Evolutionary conservation across 192 early-diverging fungal genomes (phyloP), one percentile per base, ranked within the genome.

Genomic region (Coemansia erecta): DNA sequence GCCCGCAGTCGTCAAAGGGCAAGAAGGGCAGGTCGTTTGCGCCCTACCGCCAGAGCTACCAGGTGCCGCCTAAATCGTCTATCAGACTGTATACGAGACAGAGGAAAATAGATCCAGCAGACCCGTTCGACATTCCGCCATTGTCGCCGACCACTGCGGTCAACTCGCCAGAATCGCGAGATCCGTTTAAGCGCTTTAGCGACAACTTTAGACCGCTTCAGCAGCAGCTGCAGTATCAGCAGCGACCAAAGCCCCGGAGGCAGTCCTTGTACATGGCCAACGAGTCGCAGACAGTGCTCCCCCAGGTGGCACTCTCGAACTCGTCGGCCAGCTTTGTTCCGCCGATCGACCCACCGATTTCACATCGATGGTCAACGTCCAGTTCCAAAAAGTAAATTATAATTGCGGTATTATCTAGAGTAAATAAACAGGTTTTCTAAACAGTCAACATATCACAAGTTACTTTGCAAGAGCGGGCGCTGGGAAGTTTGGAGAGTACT

Each of bases 51-150:
- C 24, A 33, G 14, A 62, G 60, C 40, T 39, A 22, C 31, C 26
- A 37, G 12, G 18, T 42, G 19, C 37, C 53, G 10, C 39, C 53
- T 6, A 39, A 21, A 4, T 39, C 39, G 7, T 55, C 39, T 7
- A 39, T 42, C 6, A 41, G 53, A 17, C 18, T 53, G 51, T 53
- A 39, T 23, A 17, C 35, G 31, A 54, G 33, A 13, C 42, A 31
- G 37, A 43, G 22, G 14, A 47, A 56, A 2, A 37, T 37, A 17
- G 51, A 53, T n/a, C 26, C 51, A 14, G 47, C 19, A 7, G 72
- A 75, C 54, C 72, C 72, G 0, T 75, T 75, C 46, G 66, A 75
- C 33, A 75, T 75, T 18, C 66, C 66, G 37, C 62, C 66, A 11
- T 40, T 51, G 12, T 60, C 54, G 37, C 63, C 63, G 0, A 58